Conservation (phyloP, 2,329 filamentous ascomycete genomes). For the Dothistroma septosporum region DNA sequence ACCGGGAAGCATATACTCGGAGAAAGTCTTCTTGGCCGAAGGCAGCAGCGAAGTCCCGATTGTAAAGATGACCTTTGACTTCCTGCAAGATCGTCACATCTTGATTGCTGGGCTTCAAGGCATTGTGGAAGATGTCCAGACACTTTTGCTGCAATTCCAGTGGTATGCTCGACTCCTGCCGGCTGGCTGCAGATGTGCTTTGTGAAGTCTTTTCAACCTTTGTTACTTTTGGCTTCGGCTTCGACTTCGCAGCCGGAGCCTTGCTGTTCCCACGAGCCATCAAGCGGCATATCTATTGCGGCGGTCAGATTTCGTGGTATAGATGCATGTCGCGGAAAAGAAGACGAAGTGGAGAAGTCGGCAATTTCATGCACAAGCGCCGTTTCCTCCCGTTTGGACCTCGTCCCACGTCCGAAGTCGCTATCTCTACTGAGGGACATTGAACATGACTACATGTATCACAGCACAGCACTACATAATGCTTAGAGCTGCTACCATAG, state of each 20-base stretch:
- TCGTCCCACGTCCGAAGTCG: background rate
- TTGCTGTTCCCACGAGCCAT: constrained; percentile 22
- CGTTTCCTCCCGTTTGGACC: background rate
- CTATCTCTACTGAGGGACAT: background rate
- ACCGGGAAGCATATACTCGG: constrained; percentile 79
- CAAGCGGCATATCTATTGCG: background rate
- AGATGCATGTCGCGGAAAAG: background rate
- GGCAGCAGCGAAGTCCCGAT: constrained; percentile 75
- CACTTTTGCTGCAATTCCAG: constrained; percentile 60
- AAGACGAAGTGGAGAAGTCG: background rate
- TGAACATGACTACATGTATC: background rate
- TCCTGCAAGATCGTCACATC: constrained; percentile 60
- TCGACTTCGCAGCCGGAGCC: constrained; percentile 7
- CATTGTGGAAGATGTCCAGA: constrained; percentile 66
- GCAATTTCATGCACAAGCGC: background rate
- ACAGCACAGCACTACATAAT: background rate
- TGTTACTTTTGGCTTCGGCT: background rate
- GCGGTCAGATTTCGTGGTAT: background rate
- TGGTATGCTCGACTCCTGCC: constrained; percentile 6
- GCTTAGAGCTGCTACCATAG: constrained; percentile 1
- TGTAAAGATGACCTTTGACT: constrained; percentile 80
- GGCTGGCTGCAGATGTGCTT: background rate
- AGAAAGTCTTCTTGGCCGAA: constrained; percentile 70
- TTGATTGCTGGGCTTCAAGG: constrained; percentile 40
- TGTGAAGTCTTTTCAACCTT: background rate